These are phyloP conservation scores for Suillus clintonianus DNA, from an alignment of 768 basidiomycete genomes.

Conservation along the genomic window DNA sequence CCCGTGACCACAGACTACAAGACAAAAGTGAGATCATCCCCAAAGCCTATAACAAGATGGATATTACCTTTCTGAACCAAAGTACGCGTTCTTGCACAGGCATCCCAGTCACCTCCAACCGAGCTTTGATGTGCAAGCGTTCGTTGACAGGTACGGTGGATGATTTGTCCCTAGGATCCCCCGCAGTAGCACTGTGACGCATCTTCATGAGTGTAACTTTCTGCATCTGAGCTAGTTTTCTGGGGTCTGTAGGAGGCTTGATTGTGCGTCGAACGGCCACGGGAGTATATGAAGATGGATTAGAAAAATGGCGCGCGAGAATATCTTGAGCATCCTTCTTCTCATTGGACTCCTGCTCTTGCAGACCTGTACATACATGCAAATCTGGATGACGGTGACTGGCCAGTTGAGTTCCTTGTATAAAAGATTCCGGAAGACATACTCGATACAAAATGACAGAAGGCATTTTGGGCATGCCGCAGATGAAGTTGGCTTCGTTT, in stretches of 20 bases:
- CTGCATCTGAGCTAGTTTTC: slow-evolving; percentile 53
- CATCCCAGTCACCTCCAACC: slow-evolving; percentile 23
- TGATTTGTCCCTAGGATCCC: slow-evolving; percentile 56
- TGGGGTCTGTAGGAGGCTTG: slow-evolving; percentile 49
- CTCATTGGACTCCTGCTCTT: slow-evolving; percentile 26
- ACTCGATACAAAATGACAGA: slow-evolving; percentile 67
- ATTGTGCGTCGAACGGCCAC: slow-evolving; percentile 24
- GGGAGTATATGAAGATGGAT: slow-evolving; percentile 24
- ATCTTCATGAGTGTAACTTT: slow-evolving; percentile 73
- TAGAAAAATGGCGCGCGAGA: slow-evolving; percentile 53
- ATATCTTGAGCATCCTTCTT: slow-evolving; percentile 53
- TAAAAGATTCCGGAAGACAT: slow-evolving; percentile 20
- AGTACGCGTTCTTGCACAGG: slow-evolving; percentile 46
- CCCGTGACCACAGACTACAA: slow-evolving; percentile 57
- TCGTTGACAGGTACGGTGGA: slow-evolving; percentile 51
- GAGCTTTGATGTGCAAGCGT: slow-evolving; percentile 58
- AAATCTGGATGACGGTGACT: slow-evolving; percentile 70
- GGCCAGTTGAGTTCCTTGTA: slow-evolving; percentile 7
- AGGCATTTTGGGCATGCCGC: slow-evolving; percentile 55
- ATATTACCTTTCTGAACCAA: slow-evolving; percentile 72
- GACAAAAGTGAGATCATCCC: slow-evolving; percentile 7
- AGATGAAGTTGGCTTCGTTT: slow-evolving; percentile 2
- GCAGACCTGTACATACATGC: slow-evolving; percentile 52
- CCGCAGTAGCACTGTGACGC: slow-evolving; percentile 67
- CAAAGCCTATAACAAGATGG: slow-evolving; percentile 7